Percentiles rank a stretch among this genome's conserved stretches.
phyloP scores from a whole-genome alignment of 345 rosid genomes.

The Aquilaria malaccensis region DNA sequence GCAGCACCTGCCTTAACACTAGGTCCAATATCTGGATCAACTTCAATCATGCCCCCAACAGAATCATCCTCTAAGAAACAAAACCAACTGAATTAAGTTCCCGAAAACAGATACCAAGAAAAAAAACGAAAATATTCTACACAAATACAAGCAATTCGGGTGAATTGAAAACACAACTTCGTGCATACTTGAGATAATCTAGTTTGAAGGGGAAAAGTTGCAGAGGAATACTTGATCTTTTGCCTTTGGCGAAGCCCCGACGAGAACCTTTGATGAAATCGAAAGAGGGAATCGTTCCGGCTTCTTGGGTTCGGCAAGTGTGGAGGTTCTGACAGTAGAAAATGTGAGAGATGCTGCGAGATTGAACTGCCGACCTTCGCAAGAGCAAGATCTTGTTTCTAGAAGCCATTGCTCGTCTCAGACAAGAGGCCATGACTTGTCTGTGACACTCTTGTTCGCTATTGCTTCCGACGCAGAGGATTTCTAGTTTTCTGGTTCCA shows the following conservation, averaged over 20 bases:
- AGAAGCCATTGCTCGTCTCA: conserved; percentile 40
- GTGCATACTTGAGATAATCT: not conserved
- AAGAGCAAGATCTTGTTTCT: conserved; percentile 29
- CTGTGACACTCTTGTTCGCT: not conserved
- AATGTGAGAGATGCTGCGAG: conserved; percentile 25
- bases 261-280: conserved; percentile 32
- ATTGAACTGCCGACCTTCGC: conserved; percentile 25
- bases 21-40: conserved; percentile 58
- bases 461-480: too few relatives aligned
- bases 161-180: not conserved
- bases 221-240: conserved; percentile 50
- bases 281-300: conserved; percentile 12
- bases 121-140: not conserved
- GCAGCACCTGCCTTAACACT: conserved; percentile 49
- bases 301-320: conserved; percentile 10
- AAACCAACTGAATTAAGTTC: not conserved
- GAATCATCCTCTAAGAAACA: conserved; percentile 62
- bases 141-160: not conserved
- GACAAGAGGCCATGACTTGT: conserved; percentile 41
- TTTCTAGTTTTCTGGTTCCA: too few relatives aligned
- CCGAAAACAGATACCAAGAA: not conserved
- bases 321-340: conserved; percentile 16
- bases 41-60: conserved; percentile 40
- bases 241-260: conserved; percentile 77
- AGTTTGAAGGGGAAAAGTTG: not conserved